Percentiles rank a stretch among this genome's conserved stretches.
Conservation (phyloP, 331 rosid genomes). For the Erythrophleum ivorense region DNA sequence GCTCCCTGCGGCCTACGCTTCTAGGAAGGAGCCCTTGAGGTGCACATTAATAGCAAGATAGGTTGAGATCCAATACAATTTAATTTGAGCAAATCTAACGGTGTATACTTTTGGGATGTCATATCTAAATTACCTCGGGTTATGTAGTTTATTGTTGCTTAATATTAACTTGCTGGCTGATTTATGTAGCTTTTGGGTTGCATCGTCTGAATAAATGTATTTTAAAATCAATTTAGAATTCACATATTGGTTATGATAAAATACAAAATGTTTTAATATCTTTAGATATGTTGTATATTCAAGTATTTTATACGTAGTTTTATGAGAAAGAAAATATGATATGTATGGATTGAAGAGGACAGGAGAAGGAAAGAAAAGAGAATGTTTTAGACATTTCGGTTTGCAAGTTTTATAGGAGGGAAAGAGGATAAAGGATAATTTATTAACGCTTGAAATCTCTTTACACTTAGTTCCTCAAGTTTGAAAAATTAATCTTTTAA, state of each 20-base stretch:
- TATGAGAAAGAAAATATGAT: too few relatives aligned
- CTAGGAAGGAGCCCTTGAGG: constrained; percentile 33
- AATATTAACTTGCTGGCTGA: constrained; percentile 29
- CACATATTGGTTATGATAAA: not conserved
- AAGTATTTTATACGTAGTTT: too few relatives aligned
- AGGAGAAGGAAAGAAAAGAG: too few relatives aligned
- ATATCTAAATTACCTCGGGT: constrained; percentile 18
- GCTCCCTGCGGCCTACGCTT: constrained; percentile 13
- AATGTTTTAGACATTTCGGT: not conserved
- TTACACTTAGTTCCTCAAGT: too few relatives aligned
- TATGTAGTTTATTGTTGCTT: constrained; percentile 39
- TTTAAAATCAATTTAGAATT: constrained; percentile 4
- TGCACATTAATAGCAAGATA: constrained; percentile 48
- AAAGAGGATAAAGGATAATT: too few relatives aligned
- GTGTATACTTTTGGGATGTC: constrained; percentile 37
- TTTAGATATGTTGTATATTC: not conserved
- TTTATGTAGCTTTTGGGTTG: constrained; percentile 30
- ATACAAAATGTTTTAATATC: not conserved
- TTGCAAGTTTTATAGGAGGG: too few relatives aligned
- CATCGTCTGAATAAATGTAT: constrained; percentile 28
- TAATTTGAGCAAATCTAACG: constrained; percentile 48
- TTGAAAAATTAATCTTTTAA: not conserved
- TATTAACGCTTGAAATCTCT: too few relatives aligned
- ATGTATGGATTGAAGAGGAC: too few relatives aligned
- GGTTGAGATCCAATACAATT: constrained; percentile 40